Conservation (phyloP, 169 alveolate species). For the Toxoplasma gondii region DNA sequence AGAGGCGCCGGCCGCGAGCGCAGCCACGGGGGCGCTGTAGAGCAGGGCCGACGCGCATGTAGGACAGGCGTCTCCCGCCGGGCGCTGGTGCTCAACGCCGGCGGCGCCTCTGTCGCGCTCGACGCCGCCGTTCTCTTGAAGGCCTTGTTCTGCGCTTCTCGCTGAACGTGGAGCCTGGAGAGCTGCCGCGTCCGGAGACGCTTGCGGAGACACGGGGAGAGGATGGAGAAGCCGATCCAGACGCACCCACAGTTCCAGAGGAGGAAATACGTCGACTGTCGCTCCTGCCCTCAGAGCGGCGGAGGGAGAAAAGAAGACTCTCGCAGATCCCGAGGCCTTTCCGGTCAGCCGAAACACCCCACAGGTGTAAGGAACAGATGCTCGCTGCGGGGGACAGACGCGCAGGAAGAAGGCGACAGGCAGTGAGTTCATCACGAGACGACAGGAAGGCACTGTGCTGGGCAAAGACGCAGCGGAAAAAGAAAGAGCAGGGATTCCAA, state of each 20-base stretch:
- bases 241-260: not conserved
- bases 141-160: not conserved
- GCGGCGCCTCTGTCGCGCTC: not conserved
- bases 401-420: not conserved
- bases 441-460: too few species aligned
- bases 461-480: not conserved
- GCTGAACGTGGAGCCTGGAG: too few species aligned
- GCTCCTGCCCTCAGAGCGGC: not conserved
- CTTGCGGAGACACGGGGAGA: not conserved
- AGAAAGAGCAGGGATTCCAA: not conserved
- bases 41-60: not conserved
- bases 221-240: not conserved
- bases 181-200: too few species aligned
- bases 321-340: not conserved
- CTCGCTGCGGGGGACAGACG: not conserved
- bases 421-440: too few species aligned
- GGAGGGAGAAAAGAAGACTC: not conserved
- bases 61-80: not conserved
- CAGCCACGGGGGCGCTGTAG: not conserved
- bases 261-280: constrained; percentile 6
- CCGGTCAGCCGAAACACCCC: constrained; percentile 2
- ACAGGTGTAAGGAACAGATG: not conserved
- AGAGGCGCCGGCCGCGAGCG: not conserved
- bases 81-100: not conserved
- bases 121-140: not conserved